Evolutionary conservation across 257 asterid genomes (phyloP), one percentile per base, ranked within the genome.

Genomic region (Eustoma russellianum): DNA sequence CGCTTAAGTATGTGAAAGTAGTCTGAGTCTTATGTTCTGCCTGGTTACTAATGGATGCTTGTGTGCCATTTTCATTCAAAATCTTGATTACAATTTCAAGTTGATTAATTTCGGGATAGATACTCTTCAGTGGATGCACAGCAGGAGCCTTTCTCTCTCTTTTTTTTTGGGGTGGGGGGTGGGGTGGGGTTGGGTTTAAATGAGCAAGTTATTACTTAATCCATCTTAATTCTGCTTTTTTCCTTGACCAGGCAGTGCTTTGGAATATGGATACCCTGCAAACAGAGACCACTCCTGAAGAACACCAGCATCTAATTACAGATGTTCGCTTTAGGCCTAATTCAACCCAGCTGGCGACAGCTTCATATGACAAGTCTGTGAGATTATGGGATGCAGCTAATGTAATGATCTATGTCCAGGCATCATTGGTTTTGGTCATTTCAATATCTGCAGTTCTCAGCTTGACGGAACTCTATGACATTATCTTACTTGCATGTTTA

Each of bases 351-450:
- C 83, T 90, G 43, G 96, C 81, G 30, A 90, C 95, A 17, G 90
- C 94, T 56, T 90, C 97, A 63, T 77, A 74, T 58, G 97, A 89
- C 70, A 81, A 76, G 71, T 85, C 97, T 28, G 94, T 89, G 65
- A 78, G 96, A 79, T 62, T 90, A 66, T 90, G 97, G 97, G 97
- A 90, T 70, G 97, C 96, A 50, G 86, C 95, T 57, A 86, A 90
- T 73, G 97, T 90, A 79, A 74, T 54, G 35, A 64, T 69, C 58
- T 59, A 49, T 50, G 55, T 51, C 47, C 60, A 65, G 56, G 41
- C 17, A 30, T 8, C 28, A 34, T 34, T 9, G 17, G 19, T 5
- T 6, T 18, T 43, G 59, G 9, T 34, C 48, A 17, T 53, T 57
- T 52, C 15, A 50, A 33, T 52, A 13, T 59, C 12, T 38, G 12